A percentile compares a stretch with the other conserved stretches of the same genome.
These are phyloP conservation scores for Eimeria tenella DNA, from an alignment of 169 alveolate genomes.

Conservation along the genomic window DNA sequence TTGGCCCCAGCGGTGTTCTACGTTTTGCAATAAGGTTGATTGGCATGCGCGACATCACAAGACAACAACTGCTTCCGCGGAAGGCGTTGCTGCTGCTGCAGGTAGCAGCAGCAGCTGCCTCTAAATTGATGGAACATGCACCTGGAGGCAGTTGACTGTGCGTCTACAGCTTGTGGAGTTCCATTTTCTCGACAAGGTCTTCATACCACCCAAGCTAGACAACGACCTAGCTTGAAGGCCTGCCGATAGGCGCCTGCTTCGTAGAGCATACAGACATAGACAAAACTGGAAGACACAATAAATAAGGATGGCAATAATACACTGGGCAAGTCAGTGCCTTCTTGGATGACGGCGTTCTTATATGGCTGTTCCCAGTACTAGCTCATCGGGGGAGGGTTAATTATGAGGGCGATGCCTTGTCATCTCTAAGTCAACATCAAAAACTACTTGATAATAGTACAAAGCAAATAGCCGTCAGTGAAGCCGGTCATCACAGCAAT, in stretches of 20 bases:
- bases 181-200: background rate
- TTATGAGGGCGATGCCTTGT: background rate
- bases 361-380: no score
- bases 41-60: background rate
- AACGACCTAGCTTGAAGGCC: no score
- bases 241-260: no score
- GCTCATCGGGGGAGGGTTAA: no score
- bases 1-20: background rate
- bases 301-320: no score
- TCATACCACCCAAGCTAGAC: background rate
- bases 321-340: no score
- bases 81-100: background rate
- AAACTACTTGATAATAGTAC: background rate
- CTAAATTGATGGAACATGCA: background rate
- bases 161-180: background rate
- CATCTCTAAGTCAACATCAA: background rate
- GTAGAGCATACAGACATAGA: no score
- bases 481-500: background rate
- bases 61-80: conserved; percentile 29
- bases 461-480: background rate
- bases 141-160: background rate
- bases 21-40: no score
- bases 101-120: conserved; percentile 35
- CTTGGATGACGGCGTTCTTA: no score
- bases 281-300: no score